These are phyloP conservation scores for Boletus barrowsii DNA, from an alignment of 768 basidiomycete species.

Conservation along the genomic window DNA sequence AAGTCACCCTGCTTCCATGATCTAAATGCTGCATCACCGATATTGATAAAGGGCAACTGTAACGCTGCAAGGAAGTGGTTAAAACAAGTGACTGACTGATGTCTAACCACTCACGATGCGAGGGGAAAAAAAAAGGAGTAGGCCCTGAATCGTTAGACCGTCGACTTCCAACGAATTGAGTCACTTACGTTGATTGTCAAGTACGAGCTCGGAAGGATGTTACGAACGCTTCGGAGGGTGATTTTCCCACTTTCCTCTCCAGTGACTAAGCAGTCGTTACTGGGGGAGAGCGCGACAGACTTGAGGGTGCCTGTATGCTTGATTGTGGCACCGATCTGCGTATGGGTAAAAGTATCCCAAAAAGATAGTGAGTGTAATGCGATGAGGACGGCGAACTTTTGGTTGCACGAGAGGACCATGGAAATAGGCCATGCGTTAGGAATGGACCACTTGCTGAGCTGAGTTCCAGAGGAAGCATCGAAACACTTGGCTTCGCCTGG, in stretches of 20 bases:
- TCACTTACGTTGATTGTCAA: background rate
- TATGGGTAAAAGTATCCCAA: background rate
- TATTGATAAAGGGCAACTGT: conserved; percentile 1
- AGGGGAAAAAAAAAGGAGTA: too few relatives aligned
- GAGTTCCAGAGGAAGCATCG: background rate
- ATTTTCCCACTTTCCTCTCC: background rate
- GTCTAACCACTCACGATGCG: background rate
- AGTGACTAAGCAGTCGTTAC: background rate
- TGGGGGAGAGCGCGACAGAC: background rate
- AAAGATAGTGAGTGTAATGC: background rate
- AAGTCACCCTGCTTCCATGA: conserved; percentile 1
- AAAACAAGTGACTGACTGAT: background rate
- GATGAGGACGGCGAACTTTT: too few relatives aligned
- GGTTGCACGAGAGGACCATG: too few relatives aligned
- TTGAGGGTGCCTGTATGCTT: background rate
- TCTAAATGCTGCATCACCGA: background rate
- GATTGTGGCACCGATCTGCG: background rate
- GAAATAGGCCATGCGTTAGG: too few relatives aligned
- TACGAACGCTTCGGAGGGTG: background rate
- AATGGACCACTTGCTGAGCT: too few relatives aligned
- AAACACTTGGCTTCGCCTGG: background rate
- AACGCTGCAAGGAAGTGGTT: background rate
- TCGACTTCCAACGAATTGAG: too few relatives aligned
- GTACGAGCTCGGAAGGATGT: conserved; percentile 1
- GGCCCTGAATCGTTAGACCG: background rate